Percentiles rank a stretch among this genome's conserved stretches.
Evolutionary conservation across 768 basidiomycete species (phyloP).

Genomic region (Leccinum ochraceum): DNA sequence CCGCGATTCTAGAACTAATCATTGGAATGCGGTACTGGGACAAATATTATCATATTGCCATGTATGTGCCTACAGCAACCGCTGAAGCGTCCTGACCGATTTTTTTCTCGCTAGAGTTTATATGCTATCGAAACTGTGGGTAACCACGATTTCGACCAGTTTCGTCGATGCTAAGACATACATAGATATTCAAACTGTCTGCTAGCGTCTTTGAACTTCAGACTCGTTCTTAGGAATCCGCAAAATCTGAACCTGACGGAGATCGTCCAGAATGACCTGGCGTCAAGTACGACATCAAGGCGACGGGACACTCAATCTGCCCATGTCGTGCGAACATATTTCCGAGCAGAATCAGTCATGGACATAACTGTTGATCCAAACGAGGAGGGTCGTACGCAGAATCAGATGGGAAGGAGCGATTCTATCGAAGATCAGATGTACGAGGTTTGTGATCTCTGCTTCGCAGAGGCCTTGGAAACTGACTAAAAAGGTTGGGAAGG

Average conservation of each 20-base stretch:
- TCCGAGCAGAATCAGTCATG: neutral
- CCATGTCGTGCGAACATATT: neutral
- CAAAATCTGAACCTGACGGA: neutral
- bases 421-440: no score
- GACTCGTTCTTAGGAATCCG: neutral
- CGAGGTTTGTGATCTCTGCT: neutral
- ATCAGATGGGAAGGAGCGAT: neutral
- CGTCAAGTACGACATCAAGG: no score
- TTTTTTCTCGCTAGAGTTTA: neutral
- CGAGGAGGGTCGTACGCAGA: neutral
- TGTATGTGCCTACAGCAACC: slow-evolving; percentile 2
- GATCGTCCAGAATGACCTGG: neutral
- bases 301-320: neutral
- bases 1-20: slow-evolving; percentile 13
- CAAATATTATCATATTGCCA: slow-evolving; percentile 4
- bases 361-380: neutral
- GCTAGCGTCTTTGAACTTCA: slow-evolving; percentile 10
- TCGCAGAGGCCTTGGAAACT: no score
- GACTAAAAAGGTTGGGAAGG: neutral
- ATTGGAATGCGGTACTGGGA: slow-evolving; percentile 1
- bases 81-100: neutral
- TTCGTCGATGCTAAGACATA: neutral
- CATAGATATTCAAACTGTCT: slow-evolving; percentile 15
- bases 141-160: no score
- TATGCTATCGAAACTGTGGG: slow-evolving; percentile 11